Percentiles rank a stretch among this genome's conserved stretches.
Conservation (phyloP, 495 filamentous ascomycete genomes). For the Zalerion maritima region DNA sequence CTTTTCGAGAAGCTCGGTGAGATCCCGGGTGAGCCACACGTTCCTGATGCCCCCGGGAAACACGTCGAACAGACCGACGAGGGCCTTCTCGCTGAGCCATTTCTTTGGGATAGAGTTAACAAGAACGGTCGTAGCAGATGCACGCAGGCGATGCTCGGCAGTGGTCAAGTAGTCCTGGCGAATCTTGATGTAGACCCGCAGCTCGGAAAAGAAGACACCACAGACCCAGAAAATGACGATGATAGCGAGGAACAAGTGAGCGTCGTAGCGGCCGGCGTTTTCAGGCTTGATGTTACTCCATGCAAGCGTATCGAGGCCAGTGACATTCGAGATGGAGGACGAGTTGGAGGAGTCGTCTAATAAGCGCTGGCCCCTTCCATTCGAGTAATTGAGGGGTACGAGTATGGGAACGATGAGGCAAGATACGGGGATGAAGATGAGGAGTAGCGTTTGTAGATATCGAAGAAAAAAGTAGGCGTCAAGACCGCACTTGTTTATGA, state of each 20-base stretch:
- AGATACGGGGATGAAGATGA: conserved; percentile 77
- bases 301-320: conserved; percentile 63
- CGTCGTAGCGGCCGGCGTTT: conserved; percentile 70
- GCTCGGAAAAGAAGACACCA: conserved; percentile 73
- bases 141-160: conserved; percentile 82
- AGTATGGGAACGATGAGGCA: conserved; percentile 71
- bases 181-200: conserved; percentile 83
- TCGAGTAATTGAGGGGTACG: conserved; percentile 65
- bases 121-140: conserved; percentile 91
- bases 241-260: conserved; percentile 73
- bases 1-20: conserved; percentile 75
- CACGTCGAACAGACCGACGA: conserved; percentile 82
- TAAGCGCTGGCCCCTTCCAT: conserved; percentile 48
- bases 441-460: conserved; percentile 82
- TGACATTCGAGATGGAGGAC: conserved; percentile 32
- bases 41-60: conserved; percentile 93
- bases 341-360: conserved; percentile 21
- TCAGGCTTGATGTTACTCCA: conserved; percentile 80
- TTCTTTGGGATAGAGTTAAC: conserved; percentile 79
- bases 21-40: conserved; percentile 93
- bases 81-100: conserved; percentile 70
- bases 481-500: conserved; percentile 87
- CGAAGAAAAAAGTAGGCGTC: conserved; percentile 98
- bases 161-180: conserved; percentile 92
- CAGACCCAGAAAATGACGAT: conserved; percentile 71